Conservation (phyloP, 148 eudicot species). For the Nepenthes gracilis region DNA sequence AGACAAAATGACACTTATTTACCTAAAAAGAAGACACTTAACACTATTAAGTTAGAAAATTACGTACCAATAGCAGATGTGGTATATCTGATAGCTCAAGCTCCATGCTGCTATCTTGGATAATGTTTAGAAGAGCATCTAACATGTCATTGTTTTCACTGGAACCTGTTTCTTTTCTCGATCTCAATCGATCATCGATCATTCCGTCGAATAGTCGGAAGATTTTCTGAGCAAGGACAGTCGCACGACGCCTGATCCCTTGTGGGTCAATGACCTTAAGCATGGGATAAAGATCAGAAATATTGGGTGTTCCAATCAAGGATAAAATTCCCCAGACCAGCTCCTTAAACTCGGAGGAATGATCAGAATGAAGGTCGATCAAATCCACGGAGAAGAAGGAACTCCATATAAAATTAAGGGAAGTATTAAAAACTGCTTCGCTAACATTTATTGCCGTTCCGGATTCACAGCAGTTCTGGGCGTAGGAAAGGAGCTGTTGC, state of each 20-base stretch:
- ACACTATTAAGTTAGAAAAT: background rate
- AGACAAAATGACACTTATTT: no score
- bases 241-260: background rate
- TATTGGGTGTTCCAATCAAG: background rate
- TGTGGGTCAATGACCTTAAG: slow-evolving; percentile 1
- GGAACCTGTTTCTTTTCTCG: background rate
- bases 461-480: background rate
- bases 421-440: background rate
- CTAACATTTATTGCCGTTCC: slow-evolving; percentile 3
- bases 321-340: background rate
- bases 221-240: background rate
- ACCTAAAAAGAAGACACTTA: no score
- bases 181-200: background rate
- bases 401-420: slow-evolving; percentile 5
- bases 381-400: slow-evolving; percentile 6
- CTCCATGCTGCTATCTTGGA: background rate
- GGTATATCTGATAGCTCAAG: background rate
- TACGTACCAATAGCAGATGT: background rate
- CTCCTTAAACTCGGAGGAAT: slow-evolving; percentile 1
- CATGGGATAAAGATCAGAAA: slow-evolving; percentile 1
- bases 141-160: background rate
- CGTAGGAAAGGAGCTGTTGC: slow-evolving; percentile 2
- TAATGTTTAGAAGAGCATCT: slow-evolving; percentile 2
- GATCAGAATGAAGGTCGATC: background rate
- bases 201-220: background rate